A percentile compares a stretch with the other conserved stretches of the same genome.
Conservation (phyloP, 2,329 filamentous ascomycete genomes). For the Paecilomyces variotii region DNA sequence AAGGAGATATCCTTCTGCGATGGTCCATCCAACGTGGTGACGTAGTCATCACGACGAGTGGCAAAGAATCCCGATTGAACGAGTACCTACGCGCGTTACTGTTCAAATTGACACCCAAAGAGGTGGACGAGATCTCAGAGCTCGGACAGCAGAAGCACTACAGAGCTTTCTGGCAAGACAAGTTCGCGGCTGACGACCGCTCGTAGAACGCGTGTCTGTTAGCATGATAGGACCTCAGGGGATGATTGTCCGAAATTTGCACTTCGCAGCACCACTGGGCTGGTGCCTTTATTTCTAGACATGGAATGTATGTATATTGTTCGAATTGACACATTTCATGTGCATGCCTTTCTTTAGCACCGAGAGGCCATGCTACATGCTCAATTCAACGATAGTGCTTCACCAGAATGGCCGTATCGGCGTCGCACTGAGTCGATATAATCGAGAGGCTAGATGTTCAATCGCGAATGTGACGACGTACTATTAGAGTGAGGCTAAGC, state of each 20-base stretch:
- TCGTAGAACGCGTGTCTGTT: conserved; percentile 9
- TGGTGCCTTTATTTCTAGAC: neutral
- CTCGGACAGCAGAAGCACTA: conserved; percentile 44
- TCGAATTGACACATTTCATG: neutral
- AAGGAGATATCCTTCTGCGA: conserved; percentile 49
- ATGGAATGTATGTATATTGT: neutral
- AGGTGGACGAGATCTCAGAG: conserved; percentile 47
- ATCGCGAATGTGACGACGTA: neutral
- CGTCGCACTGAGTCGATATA: neutral
- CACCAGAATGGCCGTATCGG: neutral
- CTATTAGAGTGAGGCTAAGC: neutral
- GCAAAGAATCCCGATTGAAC: conserved; percentile 51
- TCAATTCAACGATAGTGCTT: neutral
- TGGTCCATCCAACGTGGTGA: conserved; percentile 56
- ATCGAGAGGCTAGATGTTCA: neutral
- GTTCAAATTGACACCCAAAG: conserved; percentile 52
- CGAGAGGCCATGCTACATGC: neutral
- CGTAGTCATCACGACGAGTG: conserved; percentile 52
- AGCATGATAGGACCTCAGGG: conserved; percentile 1
- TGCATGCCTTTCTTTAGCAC: neutral
- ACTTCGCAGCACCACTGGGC: neutral
- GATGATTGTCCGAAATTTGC: neutral
- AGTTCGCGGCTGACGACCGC: conserved; percentile 39
- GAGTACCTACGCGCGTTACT: conserved; percentile 49
- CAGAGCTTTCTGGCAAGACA: conserved; percentile 45